A percentile compares a stretch with the other conserved stretches of the same genome.
phyloP scores from a whole-genome alignment of 352 stramenopile genomes.

The Globisporangium irregulare region DNA sequence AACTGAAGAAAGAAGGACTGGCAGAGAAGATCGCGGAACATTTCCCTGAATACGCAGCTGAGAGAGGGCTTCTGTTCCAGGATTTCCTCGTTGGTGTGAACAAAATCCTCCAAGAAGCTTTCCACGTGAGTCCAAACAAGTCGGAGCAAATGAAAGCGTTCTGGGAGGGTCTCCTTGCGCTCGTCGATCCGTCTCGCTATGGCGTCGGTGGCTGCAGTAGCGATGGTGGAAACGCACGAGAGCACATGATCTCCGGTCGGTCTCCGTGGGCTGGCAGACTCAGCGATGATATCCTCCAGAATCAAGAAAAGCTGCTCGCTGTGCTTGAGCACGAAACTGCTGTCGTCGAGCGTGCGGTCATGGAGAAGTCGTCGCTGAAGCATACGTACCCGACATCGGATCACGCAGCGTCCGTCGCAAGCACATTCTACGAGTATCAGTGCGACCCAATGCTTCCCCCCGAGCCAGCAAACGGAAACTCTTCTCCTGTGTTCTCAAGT shows the following conservation, averaged over 20 bases:
- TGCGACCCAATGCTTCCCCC: constrained; percentile 55
- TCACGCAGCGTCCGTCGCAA: constrained; percentile 14
- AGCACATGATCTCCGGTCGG: constrained; percentile 18
- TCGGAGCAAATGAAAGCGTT: constrained; percentile 45
- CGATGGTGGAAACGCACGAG: neutral
- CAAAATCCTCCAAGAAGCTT: constrained; percentile 36
- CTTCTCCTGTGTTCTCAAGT: neutral
- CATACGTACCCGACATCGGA: constrained; percentile 52
- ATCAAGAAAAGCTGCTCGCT: constrained; percentile 77
- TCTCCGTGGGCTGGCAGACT: constrained; percentile 56
- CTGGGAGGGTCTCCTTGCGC: constrained; percentile 45
- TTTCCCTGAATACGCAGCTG: constrained; percentile 41
- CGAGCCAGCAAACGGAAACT: constrained; percentile 14
- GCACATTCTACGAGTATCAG: constrained; percentile 62
- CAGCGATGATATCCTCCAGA: constrained; percentile 79
- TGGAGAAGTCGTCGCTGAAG: constrained; percentile 77
- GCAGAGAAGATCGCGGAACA: constrained; percentile 24
- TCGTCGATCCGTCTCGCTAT: constrained; percentile 22
- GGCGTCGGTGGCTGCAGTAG: neutral
- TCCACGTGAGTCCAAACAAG: constrained; percentile 27
- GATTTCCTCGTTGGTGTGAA: constrained; percentile 57
- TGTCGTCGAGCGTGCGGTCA: constrained; percentile 71
- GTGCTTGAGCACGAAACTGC: constrained; percentile 76
- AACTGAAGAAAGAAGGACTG: constrained; percentile 30
- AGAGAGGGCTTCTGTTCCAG: constrained; percentile 47